These are phyloP conservation scores for Ormosia emarginata DNA, from an alignment of 306 rosid species.

Conservation along the genomic window DNA sequence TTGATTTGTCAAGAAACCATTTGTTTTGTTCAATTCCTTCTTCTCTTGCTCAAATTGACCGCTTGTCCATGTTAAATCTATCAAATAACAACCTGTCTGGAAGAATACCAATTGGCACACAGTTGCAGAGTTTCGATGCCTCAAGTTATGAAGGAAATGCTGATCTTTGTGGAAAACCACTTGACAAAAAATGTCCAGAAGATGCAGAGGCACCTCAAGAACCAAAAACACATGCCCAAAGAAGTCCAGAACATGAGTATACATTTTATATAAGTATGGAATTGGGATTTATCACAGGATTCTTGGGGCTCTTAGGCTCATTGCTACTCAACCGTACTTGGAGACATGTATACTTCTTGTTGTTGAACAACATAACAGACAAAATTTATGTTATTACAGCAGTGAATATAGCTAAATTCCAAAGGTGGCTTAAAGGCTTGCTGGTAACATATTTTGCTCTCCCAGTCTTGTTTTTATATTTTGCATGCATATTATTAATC, in stretches of 20 bases:
- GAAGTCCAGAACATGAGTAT: background rate
- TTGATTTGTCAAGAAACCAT: slow-evolving; percentile 14
- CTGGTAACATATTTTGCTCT: background rate
- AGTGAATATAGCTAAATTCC: background rate
- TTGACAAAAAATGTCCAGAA: background rate
- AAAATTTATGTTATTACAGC: background rate
- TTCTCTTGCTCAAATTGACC: background rate
- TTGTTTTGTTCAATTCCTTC: background rate
- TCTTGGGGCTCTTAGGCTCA: background rate
- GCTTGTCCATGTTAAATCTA: background rate
- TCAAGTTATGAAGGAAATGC: background rate
- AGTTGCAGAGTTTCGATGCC: background rate
- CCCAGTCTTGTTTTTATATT: background rate
- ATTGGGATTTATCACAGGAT: slow-evolving; percentile 13
- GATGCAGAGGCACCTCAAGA: background rate
- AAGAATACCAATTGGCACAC: background rate
- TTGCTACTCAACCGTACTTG: background rate
- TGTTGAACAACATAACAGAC: background rate
- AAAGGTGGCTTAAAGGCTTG: background rate
- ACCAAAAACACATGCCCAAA: background rate
- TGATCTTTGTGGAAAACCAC: slow-evolving; percentile 10
- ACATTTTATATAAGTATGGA: background rate
- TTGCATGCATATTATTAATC: background rate
- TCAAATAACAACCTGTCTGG: background rate
- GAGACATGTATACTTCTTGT: background rate